Evolutionary conservation across 2,329 filamentous ascomycete species (phyloP).

Genomic region (Tolypocladium amazonense): DNA sequence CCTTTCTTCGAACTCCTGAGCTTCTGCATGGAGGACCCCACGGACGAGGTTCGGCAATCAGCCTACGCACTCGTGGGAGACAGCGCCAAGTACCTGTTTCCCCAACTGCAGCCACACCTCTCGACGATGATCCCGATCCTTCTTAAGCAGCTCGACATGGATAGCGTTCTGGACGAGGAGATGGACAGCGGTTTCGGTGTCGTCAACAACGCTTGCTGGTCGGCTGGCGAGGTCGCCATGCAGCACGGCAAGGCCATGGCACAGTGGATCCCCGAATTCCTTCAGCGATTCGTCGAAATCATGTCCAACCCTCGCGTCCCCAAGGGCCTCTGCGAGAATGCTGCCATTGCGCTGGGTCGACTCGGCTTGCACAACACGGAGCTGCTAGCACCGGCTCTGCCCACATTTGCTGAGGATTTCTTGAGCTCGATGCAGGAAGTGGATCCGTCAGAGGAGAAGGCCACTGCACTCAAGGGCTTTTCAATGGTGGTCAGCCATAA

Average conservation of each 20-base stretch:
- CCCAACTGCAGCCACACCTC: constrained; percentile 65
- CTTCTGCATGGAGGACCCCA: constrained; percentile 84
- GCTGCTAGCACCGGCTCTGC: constrained; percentile 66
- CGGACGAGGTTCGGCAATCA: constrained; percentile 90
- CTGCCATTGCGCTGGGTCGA: constrained; percentile 82
- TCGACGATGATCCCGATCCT: constrained; percentile 66
- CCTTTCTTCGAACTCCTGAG: constrained; percentile 83
- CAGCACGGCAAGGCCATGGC: constrained; percentile 65
- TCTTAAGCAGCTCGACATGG: constrained; percentile 79
- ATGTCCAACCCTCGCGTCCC: constrained; percentile 79
- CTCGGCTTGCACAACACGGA: constrained; percentile 72
- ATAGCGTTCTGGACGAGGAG: constrained; percentile 65
- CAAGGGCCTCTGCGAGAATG: constrained; percentile 82
- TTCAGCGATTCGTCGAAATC: constrained; percentile 70
- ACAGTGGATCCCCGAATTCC: constrained; percentile 66
- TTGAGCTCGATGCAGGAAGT: constrained; percentile 73
- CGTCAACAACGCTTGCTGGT: constrained; percentile 98
- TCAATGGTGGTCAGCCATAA: constrained; percentile 75
- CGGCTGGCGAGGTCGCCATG: constrained; percentile 82
- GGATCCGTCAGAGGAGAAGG: constrained; percentile 86
- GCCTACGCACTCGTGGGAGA: constrained; percentile 92
- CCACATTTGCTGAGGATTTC: constrained; percentile 73
- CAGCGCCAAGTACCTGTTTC: constrained; percentile 86
- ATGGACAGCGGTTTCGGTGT: constrained; percentile 82
- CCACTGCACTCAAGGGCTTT: constrained; percentile 86